Base-by-base conservation (phyloP, 108 stramenopile species). In the Chaetoceros tenuissimus region DNA sequence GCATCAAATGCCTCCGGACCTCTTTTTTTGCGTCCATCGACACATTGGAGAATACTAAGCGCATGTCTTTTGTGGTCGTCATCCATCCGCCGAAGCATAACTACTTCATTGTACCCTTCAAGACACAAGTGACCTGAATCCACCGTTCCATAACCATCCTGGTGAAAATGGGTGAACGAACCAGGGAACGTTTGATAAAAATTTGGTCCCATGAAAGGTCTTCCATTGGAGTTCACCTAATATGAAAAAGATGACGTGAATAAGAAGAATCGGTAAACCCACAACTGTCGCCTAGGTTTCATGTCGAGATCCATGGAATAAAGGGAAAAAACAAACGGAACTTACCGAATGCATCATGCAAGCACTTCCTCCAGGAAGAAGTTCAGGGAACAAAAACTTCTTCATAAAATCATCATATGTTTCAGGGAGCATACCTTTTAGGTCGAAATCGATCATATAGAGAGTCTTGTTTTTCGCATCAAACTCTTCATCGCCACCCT, bases 311-410 rank as follows among this genome's bases (percentile, higher is more conserved):
- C 3, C 47, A 43, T 23, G 18, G 30, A 53, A 22, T 46, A 52
- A 24, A 34, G 0, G 59, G 22, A 34, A 54, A 31, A 24, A 61
- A 24, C 20, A 1, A 55, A 40, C 8, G n/a, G n/a, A n/a, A 76
- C 79, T 81, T 48, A 86, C 86, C 48, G 78, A 68, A 69, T 83
- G 81, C 90, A 92, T 92, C 82, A 88, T 80, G 52, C 90, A 92
- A 55, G 72, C 59, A 18, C 49, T 57, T 30, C 86, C 90, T n/a
- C 90, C 90, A 17, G 90, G 90, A 24, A 92, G 63, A 46, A 80
- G 64, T 2, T 54, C 67, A 3, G 71, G 65, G 47, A 87, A 49
- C 54, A 75, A 69, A 64, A 86, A 87, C 30, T 73, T 78, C 1
- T 50, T 25, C 24, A 34, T 40, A 31, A 87, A 84, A 30, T 85